Evolutionary conservation across 2,329 filamentous ascomycete species (phyloP).

Genomic region (Fusarium sp.): DNA sequence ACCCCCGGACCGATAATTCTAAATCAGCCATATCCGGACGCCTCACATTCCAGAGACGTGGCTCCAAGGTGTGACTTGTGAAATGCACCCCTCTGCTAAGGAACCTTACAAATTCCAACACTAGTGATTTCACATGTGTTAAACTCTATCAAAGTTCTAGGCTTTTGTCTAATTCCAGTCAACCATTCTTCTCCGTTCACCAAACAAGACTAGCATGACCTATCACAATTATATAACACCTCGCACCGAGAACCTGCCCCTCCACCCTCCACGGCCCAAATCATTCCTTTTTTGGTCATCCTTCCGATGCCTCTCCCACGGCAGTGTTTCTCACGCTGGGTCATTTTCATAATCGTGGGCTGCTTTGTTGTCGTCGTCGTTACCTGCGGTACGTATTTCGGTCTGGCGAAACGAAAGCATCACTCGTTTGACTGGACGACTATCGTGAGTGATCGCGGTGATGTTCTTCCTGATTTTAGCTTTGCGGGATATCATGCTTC

Average conservation of each 20-base stretch:
- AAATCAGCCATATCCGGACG: constrained; percentile 16
- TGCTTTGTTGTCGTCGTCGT: constrained; percentile 6
- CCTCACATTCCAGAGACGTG: constrained; percentile 14
- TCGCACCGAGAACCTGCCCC: background rate
- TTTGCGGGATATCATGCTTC: constrained; percentile 38
- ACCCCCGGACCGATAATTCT: background rate
- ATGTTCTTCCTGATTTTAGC: constrained; percentile 40
- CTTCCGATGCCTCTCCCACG: constrained; percentile 17
- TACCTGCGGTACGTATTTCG: constrained; percentile 18
- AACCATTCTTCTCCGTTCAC: background rate
- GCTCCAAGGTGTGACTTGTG: fast-evolving
- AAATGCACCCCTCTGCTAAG: background rate
- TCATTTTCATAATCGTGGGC: constrained; percentile 1
- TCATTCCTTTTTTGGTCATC: background rate
- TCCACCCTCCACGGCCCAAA: background rate
- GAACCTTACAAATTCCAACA: background rate
- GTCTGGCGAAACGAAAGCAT: background rate
- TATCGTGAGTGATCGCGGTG: constrained; percentile 19
- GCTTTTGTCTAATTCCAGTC: background rate
- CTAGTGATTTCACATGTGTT: background rate
- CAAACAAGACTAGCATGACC: no score
- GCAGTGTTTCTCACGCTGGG: constrained; percentile 12
- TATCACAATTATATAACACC: constrained; percentile 9
- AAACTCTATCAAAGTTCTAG: background rate
- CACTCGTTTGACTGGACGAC: constrained; percentile 28